Percentiles rank a stretch among this genome's conserved stretches.
These are phyloP conservation scores for Sicyos edulis DNA, from an alignment of 306 rosid species.

Conservation along the genomic window DNA sequence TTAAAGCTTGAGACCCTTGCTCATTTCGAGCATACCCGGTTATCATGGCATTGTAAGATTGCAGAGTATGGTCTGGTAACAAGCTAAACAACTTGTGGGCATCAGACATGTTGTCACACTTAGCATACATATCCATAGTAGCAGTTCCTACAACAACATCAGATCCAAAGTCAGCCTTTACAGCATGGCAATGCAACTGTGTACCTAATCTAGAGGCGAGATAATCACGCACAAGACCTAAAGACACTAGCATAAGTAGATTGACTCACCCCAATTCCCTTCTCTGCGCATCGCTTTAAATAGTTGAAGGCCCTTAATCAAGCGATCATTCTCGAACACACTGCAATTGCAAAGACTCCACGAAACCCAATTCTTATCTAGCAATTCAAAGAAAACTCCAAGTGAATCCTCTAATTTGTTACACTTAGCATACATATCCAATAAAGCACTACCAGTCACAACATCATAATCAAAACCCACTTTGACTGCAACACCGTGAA, in stretches of 20 bases:
- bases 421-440: slow-evolving; percentile 76
- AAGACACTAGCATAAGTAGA: slow-evolving; percentile 75
- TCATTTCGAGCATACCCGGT: slow-evolving; percentile 53
- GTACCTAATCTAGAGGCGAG: slow-evolving; percentile 47
- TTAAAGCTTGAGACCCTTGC: slow-evolving; percentile 54
- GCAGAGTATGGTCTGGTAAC: slow-evolving; percentile 48
- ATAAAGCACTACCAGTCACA: slow-evolving; percentile 63
- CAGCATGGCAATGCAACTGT: slow-evolving; percentile 68
- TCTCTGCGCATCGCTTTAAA: slow-evolving; percentile 60
- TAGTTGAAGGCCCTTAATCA: slow-evolving; percentile 43
- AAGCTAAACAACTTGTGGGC: slow-evolving; percentile 52
- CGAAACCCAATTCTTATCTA: slow-evolving; percentile 57
- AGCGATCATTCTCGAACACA: slow-evolving; percentile 58
- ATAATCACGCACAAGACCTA: slow-evolving; percentile 75
- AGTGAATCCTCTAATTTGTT: slow-evolving; percentile 40
- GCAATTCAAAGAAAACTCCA: slow-evolving; percentile 45
- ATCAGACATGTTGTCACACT: slow-evolving; percentile 47
- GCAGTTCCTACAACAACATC: slow-evolving; percentile 82
- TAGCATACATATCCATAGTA: slow-evolving; percentile 74
- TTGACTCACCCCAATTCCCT: slow-evolving; percentile 64
- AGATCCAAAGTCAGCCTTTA: slow-evolving; percentile 49
- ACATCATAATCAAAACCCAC: slow-evolving; percentile 56
- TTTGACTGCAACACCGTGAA: slow-evolving; percentile 55
- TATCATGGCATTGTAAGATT: slow-evolving; percentile 70
- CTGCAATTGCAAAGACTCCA: slow-evolving; percentile 82